Evolutionary conservation across 306 rosid species (phyloP).

Genomic region (Pyrus betulifolia): DNA sequence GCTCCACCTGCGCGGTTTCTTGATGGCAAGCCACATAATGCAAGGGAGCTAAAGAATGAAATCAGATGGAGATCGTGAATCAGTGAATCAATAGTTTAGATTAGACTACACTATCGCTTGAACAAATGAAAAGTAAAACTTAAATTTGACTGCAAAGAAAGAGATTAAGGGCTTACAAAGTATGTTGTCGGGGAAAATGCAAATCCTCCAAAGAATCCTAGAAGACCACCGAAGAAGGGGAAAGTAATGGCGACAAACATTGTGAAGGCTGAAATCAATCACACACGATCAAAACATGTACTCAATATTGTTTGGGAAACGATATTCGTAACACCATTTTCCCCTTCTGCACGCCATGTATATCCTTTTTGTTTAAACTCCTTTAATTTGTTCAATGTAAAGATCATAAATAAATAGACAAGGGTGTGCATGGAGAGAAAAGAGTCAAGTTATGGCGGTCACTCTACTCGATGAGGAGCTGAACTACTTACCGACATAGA

Average conservation of each 20-base stretch:
- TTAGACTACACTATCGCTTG: too few relatives aligned
- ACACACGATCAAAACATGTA: background rate
- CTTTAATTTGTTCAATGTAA: too few relatives aligned
- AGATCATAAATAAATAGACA: too few relatives aligned
- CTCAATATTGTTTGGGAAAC: too few relatives aligned
- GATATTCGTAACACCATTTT: too few relatives aligned
- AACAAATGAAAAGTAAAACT: background rate
- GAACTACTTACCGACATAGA: slow-evolving; percentile 54
- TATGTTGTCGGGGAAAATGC: slow-evolving; percentile 79
- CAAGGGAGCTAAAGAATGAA: slow-evolving; percentile 57
- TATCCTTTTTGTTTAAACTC: too few relatives aligned
- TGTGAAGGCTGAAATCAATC: slow-evolving; percentile 51
- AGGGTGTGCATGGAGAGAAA: too few relatives aligned
- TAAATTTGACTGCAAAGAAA: background rate
- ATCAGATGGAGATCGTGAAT: background rate
- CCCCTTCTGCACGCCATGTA: too few relatives aligned
- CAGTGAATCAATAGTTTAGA: background rate
- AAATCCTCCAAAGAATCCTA: slow-evolving; percentile 75
- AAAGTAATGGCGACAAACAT: slow-evolving; percentile 61
- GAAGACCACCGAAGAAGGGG: slow-evolving; percentile 66
- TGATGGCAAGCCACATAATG: slow-evolving; percentile 58
- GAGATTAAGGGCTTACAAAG: slow-evolving; percentile 36
- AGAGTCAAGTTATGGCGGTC: background rate
- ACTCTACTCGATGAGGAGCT: background rate
- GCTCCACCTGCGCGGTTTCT: slow-evolving; percentile 51